Evolutionary conservation across 768 basidiomycete species (phyloP), one percentile per base, ranked within the genome.

Genomic region (Phlebiopsis gigantea): DNA sequence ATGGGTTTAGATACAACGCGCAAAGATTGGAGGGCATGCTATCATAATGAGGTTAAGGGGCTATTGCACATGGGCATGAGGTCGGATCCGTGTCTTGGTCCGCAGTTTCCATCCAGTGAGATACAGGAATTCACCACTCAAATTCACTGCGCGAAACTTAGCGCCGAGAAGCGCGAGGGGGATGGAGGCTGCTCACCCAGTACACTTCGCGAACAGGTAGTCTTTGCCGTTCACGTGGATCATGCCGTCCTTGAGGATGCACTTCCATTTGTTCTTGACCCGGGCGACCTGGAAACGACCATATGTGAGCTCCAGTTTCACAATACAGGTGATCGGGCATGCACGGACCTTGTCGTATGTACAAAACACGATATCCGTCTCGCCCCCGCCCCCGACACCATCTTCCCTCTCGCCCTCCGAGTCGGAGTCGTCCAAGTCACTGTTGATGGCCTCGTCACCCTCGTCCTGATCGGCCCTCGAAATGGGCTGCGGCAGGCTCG

Each of bases 211-310:
- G 68, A 99, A 99, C 15, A 99, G 80, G 73, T 98, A 99, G 66
- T 99, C 97, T 66, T 90, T 93, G 28, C 96, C 96, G 62, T 97
- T 97, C 63, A 97, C 83, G 63, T 93, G 91, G 61, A 98, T 90
- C 87, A 98, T 93, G 2, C 97, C 97, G 62, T 98, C 97, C 73
- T 97, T 97, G 51, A 99, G 79, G 22, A 92, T 85, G 58, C 94
- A 95, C 77, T 98, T 99, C 97, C 97, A 99, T 76, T 98, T 99
- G 76, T 97, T 98, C 75, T 98, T 99, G 24, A 98, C 96, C n/a
- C 97, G 82, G 44, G 95, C 93, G 31, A 98, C 96, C 95, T 98
- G 48, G 9, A 19, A 46, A 57, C 15, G 46, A 29, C 43, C n/a
- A n/a, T n/a, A n/a, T n/a, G 48, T 55, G 21, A 61, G 60, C 53